Percentiles rank a stretch among this genome's conserved stretches.
Evolutionary conservation across 164 flowering plant species (phyloP).

Genomic region (Tetracentron sinense): DNA sequence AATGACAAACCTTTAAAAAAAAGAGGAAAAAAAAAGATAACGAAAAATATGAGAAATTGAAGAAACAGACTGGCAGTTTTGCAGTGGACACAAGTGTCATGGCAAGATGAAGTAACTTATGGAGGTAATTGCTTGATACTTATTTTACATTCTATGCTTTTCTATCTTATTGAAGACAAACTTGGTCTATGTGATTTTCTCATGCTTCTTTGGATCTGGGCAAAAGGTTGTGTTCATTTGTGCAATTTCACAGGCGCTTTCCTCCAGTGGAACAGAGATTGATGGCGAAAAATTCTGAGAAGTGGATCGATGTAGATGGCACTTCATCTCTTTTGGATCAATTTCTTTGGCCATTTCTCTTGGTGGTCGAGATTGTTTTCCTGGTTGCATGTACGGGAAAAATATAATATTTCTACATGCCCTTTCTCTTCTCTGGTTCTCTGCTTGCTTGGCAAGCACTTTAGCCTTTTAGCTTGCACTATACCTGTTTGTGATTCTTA

Average conservation of each 20-base stretch:
- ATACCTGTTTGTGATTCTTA: neutral
- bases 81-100: conserved; percentile 7
- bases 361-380: neutral
- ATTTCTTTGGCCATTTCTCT: neutral
- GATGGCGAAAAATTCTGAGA: neutral
- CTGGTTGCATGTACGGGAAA: neutral
- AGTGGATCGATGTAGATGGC: neutral
- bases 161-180: neutral
- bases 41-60: neutral
- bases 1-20: neutral
- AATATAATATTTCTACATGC: neutral
- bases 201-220: neutral
- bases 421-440: neutral
- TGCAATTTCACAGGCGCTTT: conserved; percentile 12
- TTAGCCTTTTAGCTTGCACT: neutral
- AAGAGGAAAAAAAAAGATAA: neutral
- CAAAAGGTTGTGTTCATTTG: neutral
- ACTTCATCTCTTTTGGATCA: conserved; percentile 4
- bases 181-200: neutral
- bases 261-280: conserved; percentile 6
- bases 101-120: neutral
- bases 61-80: conserved; percentile 8
- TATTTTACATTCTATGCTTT: neutral
- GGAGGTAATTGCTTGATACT: conserved; percentile 7
- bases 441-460: neutral